phyloP scores from a whole-genome alignment of 179 eudicot species.

The Dionaea muscipula region DNA sequence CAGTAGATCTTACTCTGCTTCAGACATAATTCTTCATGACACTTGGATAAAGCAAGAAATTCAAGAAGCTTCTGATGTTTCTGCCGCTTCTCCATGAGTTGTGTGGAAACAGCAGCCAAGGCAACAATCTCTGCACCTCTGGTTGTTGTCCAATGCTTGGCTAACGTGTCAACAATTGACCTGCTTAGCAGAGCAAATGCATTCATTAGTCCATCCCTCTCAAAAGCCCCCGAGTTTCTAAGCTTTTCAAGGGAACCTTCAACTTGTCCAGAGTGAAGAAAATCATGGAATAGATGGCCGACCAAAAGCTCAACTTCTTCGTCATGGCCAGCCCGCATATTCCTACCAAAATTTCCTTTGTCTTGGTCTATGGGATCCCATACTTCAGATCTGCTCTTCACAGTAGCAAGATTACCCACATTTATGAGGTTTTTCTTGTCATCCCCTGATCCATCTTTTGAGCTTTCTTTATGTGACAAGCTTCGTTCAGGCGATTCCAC shows the following conservation, averaged over 20 bases:
- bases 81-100: constrained; percentile 78
- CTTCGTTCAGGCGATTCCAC: constrained; percentile 95
- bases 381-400: constrained; percentile 46
- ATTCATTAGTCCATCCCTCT: constrained; percentile 83
- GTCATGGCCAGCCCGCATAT: constrained; percentile 60
- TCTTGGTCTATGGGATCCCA: constrained; percentile 39
- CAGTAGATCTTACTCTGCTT: constrained; percentile 50
- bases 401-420: constrained; percentile 40
- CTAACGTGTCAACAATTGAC: constrained; percentile 86
- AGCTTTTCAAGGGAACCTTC: constrained; percentile 62
- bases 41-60: constrained; percentile 88
- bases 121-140: constrained; percentile 91
- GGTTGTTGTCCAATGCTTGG: constrained; percentile 98
- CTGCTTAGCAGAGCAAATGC: constrained; percentile 76
- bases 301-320: constrained; percentile 83
- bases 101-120: constrained; percentile 56
- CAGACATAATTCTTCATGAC: constrained; percentile 77
- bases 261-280: constrained; percentile 61
- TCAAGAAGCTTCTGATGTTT: constrained; percentile 85
- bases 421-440: constrained; percentile 39
- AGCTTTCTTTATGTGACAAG: constrained; percentile 92
- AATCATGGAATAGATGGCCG: constrained; percentile 58
- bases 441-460: constrained; percentile 60
- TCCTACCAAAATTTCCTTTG: constrained; percentile 36
- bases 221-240: constrained; percentile 64